Evolutionary conservation across 2,329 filamentous ascomycete species (phyloP), one percentile per base, ranked within the genome.

Genomic region (Aspergillus caelatus): DNA sequence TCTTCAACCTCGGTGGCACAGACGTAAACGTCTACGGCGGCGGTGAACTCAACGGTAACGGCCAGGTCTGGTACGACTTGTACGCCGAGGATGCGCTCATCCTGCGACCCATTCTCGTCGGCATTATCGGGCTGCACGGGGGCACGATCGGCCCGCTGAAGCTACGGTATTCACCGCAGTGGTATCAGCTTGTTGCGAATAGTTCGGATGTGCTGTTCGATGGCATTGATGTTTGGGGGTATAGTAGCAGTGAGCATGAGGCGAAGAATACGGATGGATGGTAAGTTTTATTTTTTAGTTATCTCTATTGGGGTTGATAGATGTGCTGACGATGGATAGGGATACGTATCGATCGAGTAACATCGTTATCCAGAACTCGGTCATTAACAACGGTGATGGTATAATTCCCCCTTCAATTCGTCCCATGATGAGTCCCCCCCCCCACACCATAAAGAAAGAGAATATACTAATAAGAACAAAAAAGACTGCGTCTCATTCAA

Each of bases 401-500:
- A 71, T 26, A 65, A 39, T 28, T n/a, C 23, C 23, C 7, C 4
- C 1, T 10, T 4, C 19, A 10, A 3, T n/a, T 14, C 4, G 3
- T 5, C 41, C 11, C 26, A n/a, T 34, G 32, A 5, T 12, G 32
- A 34, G 11, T 10, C 30, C 30, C 30, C 23, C 23, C 26, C 3
- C 3, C 26, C n/a, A n/a, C n/a, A n/a, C 4, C 26, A 34, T 5
- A 34, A 34, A 12, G 32, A 4, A 34, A 34, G 48, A 14, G 14
- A 2, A n/a, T 1, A 43, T 56, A 55, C 50, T 62, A 36, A 58
- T n/a, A 2, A 16, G 2, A 4, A 10, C 26, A 12, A n/a, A 50
- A 50, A 19, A 80, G 85, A 92, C 72, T 92, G 90, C 64, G 87
- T 92, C 14, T 88, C 88, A 0, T 91, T 92, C 83, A 92, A 92